Evolutionary conservation across 2,329 filamentous ascomycete species (phyloP), one percentile per base, ranked within the genome.

Genomic region (Claviceps sp.): DNA sequence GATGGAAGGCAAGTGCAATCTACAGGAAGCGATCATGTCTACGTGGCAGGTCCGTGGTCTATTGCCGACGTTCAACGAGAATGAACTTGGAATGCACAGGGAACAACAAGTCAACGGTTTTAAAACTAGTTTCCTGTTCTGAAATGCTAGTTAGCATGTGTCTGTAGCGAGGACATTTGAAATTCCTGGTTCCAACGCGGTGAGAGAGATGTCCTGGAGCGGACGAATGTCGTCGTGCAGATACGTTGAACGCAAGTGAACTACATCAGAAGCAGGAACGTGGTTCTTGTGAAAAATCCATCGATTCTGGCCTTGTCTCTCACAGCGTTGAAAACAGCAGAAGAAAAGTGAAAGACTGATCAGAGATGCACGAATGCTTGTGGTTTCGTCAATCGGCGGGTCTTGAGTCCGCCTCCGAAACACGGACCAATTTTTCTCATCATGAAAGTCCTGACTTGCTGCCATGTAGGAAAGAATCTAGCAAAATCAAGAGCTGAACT

Each of bases 391-490:
- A 85, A 79, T 68, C 74, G 72, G 81, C 83, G 85, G 87, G 85
- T 90, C 86, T 91, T 91, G 87, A 89, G 79, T 81, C 85, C 83
- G 82, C 84, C 68, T 91, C 85, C 80, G 87, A 82, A 91, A 93
- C 87, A 91, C 86, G 87, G 87, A 91, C 87, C 85, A 90, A 90
- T 83, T 76, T 76, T 78, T 85, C 77, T 90, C 87, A 89, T 90
- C 86, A 70, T 60, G 54, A 53, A 60, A 52, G 44, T 43, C 48
- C 46, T 52, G 46, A 45, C 40, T 48, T 40, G 24, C 24, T 44
- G 38, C 49, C 45, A 41, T 45, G 26, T 24, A 47, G 14, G 48
- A 22, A 16, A 22, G 18, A 14, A 20, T 42, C 11, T 20, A 13
- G 11, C 26, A 6, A 6, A 8, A 45, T 38, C 16, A 14, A 34